Conservation (phyloP, 768 basidiomycete genomes). For the Phlebiopsis flavidoalba region DNA sequence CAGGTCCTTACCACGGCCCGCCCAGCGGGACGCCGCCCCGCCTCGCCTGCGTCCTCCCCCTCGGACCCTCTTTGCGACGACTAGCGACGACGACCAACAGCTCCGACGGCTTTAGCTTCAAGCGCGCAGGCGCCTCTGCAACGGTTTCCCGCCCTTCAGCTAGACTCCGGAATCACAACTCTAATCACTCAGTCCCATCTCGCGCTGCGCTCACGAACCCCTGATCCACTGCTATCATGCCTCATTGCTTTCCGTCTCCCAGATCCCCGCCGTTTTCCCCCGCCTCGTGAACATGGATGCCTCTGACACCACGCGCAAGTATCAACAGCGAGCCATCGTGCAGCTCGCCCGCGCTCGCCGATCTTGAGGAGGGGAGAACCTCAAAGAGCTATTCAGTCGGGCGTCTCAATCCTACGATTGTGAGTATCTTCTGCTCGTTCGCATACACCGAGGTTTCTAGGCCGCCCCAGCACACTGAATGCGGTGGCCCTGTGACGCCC, state of each 20-base stretch:
- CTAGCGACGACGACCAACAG: slow-evolving; percentile 18
- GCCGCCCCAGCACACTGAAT: background rate
- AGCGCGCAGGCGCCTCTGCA: slow-evolving; percentile 23
- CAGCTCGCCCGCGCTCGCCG: slow-evolving; percentile 13
- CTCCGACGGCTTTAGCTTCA: slow-evolving; percentile 17
- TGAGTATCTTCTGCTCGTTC: background rate
- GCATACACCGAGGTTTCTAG: background rate
- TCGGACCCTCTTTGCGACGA: slow-evolving; percentile 16
- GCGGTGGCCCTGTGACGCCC: background rate
- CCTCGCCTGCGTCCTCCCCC: background rate
- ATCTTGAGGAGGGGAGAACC: slow-evolving; percentile 59
- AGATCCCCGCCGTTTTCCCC: slow-evolving; percentile 3
- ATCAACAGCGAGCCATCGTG: slow-evolving; percentile 11
- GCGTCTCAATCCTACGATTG: slow-evolving; percentile 37
- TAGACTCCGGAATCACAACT: slow-evolving; percentile 7
- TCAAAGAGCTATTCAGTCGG: slow-evolving; percentile 56
- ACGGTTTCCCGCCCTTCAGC: slow-evolving; percentile 15
- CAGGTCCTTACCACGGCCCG: slow-evolving; percentile 12
- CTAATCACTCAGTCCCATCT: slow-evolving; percentile 7
- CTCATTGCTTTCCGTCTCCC: slow-evolving; percentile 1
- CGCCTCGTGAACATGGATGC: background rate
- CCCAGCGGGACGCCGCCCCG: slow-evolving; percentile 4
- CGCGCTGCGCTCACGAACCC: slow-evolving; percentile 2
- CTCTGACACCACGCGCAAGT: slow-evolving; percentile 11
- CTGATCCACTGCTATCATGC: slow-evolving; percentile 8